Base-by-base conservation (phyloP, 192 early-diverging fungal genomes). In the Podila verticillata region DNA sequence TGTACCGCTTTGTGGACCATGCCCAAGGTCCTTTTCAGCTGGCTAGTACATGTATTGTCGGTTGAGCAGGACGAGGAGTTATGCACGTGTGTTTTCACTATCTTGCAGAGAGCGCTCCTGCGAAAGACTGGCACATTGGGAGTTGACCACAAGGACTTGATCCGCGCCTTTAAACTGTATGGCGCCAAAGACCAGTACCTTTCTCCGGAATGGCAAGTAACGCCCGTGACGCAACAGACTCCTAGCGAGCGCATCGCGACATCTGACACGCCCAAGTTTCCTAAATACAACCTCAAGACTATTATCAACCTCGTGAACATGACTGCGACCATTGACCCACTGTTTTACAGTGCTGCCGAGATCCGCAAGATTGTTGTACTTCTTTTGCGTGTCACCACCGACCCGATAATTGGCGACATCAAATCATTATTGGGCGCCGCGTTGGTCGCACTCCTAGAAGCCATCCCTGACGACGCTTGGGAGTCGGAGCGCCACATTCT, bases 391-490 rank as follows among this genome's bases (percentile, higher is more conserved):
- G 72, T 80, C 51, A 80, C 77, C 1, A 80, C 66, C 5, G 77
- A 80, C 36, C 77, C 77, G 9, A 80, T 80, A 28, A 68, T 80
- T 72, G 77, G 77, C 9, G 77, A 72, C 22, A 26, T 72, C 44
- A 72, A 80, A 31, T 80, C 77, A 2, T 20, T 60, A 9, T 22
- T 80, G 31, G 77, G 77, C 20, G 57, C 70, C 3, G 58, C 70
- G n/a, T 49, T 80, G 29, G 77, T 56, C 1, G 65, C 77, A 13
- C 28, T 80, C 8, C 54, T 80, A 15, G 70, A 72, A 22, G 48
- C 66, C 13, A 65, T 80, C 17, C 77, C 77, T 1, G 36, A 17
- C 6, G 30, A 48, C 20, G 20, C n/a, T 0, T 80, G 77, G 77
- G 77, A 72, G 32, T 17, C n/a, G 36, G 67, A 80, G 77, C 70